Evolutionary conservation across 345 rosid genomes (phyloP).

Genomic region (Corymbia maculata): DNA sequence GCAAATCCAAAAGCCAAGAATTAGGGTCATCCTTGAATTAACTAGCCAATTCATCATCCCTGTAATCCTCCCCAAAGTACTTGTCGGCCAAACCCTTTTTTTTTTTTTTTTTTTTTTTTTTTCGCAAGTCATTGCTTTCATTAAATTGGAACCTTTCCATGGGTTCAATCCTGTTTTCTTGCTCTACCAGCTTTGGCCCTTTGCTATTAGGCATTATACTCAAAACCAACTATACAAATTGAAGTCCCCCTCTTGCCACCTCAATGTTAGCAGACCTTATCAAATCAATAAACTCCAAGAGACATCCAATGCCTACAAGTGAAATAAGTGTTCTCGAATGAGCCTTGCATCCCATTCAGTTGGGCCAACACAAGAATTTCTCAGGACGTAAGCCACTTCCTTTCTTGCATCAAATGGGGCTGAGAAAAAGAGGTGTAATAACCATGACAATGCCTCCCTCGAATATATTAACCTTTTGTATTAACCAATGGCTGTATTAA

Average conservation of each 20-base stretch:
- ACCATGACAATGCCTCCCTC: constrained; percentile 60
- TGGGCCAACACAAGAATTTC: constrained; percentile 88
- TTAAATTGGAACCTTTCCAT: constrained; percentile 95
- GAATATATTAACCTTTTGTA: no score
- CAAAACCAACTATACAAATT: constrained; percentile 86
- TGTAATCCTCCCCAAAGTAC: constrained; percentile 84
- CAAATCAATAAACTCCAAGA: constrained; percentile 69
- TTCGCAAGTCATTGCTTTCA: constrained; percentile 82
- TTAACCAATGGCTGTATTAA: no score
- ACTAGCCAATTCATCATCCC: constrained; percentile 25
- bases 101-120: no score
- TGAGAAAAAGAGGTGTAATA: constrained; percentile 54
- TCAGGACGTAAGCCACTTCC: constrained; percentile 86
- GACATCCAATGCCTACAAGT: constrained; percentile 68
- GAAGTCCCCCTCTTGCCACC: constrained; percentile 82
- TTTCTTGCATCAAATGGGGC: constrained; percentile 80
- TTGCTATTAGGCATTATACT: constrained; percentile 85
- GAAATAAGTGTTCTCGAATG: constrained; percentile 61
- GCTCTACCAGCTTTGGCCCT: constrained; percentile 82
- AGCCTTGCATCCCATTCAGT: constrained; percentile 55
- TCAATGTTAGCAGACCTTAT: constrained; percentile 75
- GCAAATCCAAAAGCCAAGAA: not conserved
- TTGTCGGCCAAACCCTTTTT: constrained; percentile 68
- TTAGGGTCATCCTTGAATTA: not conserved
- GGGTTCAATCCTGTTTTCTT: constrained; percentile 84